Evolutionary conservation across 148 eudicot genomes (phyloP), one percentile per base, ranked within the genome.

Genomic region (Chenopodium quinoa): DNA sequence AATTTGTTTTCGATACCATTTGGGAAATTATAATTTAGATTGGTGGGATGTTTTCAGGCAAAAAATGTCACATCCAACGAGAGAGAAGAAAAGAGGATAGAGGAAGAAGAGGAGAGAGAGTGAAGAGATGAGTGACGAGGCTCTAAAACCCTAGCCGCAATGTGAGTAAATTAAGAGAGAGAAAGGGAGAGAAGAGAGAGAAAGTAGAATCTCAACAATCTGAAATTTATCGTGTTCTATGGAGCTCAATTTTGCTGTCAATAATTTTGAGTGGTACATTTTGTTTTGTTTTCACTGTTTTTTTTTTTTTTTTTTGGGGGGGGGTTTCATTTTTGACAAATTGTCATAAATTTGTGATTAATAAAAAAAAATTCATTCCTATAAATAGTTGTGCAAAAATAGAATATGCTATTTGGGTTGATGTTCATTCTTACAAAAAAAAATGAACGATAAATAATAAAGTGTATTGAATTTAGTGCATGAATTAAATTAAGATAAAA

Each of bases 71-170:
- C 54, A 72, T 47, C 58, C 76, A 40, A 17, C n/a, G 19, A 44
- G 19, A 44, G 16, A 17, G 60, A 9, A 17, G 20, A 27, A 25
- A 70, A 20, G 20, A 14, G n/a, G 52, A 71, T 37, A 22, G 71
- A 37, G 17, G 56, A 13, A 23, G 46, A 74, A 60, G 48, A 60
- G 60, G 48, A 60, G 60, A 73, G 80, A 47, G 73, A 75, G 75
- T 9, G 62, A 48, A 56, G 47, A 74, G 77, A 29, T 1, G 71
- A 58, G 29, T 58, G 62, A 46, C 47, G 73, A 72, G 16, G 75
- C 25, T 81, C 62, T 52, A 79, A 88, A 90, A 89, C 91, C 91
- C 93, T 87, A 89, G 93, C 90, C 90, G 91, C 91, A 90, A 89
- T 62, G 81, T 27, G 19, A 69, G 22, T 62, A 58, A 56, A 54